Base-by-base conservation (phyloP, 805 yeast species). In the Schwanniomyces pseudopolymorphus region DNA sequence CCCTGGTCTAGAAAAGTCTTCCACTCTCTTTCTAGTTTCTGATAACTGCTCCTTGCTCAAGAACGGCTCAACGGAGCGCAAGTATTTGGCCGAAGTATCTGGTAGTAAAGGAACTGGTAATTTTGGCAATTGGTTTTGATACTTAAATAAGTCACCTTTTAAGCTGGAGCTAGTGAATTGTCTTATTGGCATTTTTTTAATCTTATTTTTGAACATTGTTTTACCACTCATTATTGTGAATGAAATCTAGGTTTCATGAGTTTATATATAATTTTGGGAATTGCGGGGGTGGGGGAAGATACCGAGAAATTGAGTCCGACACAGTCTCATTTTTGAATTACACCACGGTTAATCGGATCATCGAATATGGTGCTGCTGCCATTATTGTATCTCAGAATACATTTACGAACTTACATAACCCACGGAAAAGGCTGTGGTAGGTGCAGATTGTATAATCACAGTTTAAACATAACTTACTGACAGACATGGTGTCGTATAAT, bases 21-120 rank as follows among this genome's bases (percentile, higher is more conserved):
- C 74, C 42, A 90, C 86, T 9, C 81, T 74, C 11, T 65, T 55
- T 27, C 87, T 83, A 47, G 80, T 73, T 39, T 63, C 60, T 39
- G 70, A 70, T 45, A 79, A 78, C 57, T 81, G 83, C 26, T 72
- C 73, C 19, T 71, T 66, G 13, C 78, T 71, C 42, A 80, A 75
- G 42, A 75, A 81, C 1, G 98, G 96, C 56, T 78, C 79, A 40
- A 92, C 79, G 1, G 95, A 79, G 51, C 78, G 73, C 59, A 91
- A 74, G 65, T 89, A 92, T 49, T 80, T 79, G 9, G 71, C 64
- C 38, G 87, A 78, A 3, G 97, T 89, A 44, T 83, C 81, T 46
- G 81, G 76, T 47, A 92, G 74, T 1, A 84, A 68, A 2, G 99
- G 99, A 5, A 92, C 96, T 0, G 97, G 97, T 54, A 92, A 78